Evolutionary conservation across 495 filamentous ascomycete genomes (phyloP), one percentile per base, ranked within the genome.

Genomic region (Podospora pseudoanserina): DNA sequence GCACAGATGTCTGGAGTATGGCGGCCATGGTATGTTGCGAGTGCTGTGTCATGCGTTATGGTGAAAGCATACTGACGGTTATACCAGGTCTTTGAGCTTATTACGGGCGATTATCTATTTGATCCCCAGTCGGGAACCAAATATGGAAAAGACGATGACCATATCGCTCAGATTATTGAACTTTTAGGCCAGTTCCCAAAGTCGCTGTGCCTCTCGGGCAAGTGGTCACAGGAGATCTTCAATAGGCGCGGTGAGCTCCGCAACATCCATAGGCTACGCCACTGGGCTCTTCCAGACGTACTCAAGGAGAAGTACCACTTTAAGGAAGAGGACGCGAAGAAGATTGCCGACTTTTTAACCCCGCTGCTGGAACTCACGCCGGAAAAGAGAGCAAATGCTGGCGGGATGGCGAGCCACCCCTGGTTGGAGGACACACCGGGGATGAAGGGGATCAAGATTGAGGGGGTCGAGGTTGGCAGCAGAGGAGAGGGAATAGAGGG

Each of bases 1-100:
- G 95, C 75, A 98, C 95, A 2, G 95, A 99, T 77, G 90, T 99
- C 19, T 99, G 95, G 95, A 98, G 96, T 80, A 99, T 99, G 95
- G 92, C 96, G 26, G 91, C 91, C 71, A 99, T 99, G 95, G 96
- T 98, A 83, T 64, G 86, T 54, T 20, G 0, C 0, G 23, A 11
- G 34, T 58, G 55, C 26, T 61, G 53, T 53, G 11, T 44, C 19
- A 20, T 23, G 39, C 0, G 15, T 57, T 28, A 20, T 34, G 34
- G 19, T 60, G 27, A 19, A 16, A 13, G 13, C 6, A 2, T 32
- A 59, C 66, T 69, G 28, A 73, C 64, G 19, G 11, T 34, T 49
- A 4, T 19, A 32, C n/a, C 49, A 99, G 95, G 89, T 93, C 39
- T 99, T 99, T 72, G 95, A 99, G 76, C 84, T 99, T 26, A 97